phyloP scores from a whole-genome alignment of 805 yeast genomes.

The Suhomyces sp. region DNA sequence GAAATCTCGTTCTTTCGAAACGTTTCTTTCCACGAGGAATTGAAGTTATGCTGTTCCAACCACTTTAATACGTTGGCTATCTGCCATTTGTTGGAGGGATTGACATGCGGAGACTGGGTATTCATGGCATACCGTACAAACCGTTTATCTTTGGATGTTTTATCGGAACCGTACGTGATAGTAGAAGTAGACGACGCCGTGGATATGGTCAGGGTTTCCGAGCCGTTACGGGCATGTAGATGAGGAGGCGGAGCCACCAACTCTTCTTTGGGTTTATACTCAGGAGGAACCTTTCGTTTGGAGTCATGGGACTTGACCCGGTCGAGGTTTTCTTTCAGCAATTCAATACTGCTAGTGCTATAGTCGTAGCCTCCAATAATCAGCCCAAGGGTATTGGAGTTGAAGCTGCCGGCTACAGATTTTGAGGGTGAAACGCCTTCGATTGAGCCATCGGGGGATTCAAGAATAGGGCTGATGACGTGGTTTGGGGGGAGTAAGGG shows the following conservation, averaged over 20 bases:
- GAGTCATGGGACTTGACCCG: constrained; percentile 1
- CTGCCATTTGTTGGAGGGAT: constrained; percentile 62
- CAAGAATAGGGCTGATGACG: constrained; percentile 16
- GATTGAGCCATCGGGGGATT: constrained; percentile 9
- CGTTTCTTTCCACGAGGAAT: constrained; percentile 67
- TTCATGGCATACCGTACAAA: constrained; percentile 44
- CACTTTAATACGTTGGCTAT: constrained; percentile 62
- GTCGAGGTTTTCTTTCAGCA: constrained; percentile 3
- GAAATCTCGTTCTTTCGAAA: constrained; percentile 56
- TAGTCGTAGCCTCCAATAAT: constrained; percentile 29
- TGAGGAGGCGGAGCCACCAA: not conserved
- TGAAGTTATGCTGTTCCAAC: constrained; percentile 68
- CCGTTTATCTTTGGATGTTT: constrained; percentile 35
- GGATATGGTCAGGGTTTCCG: constrained; percentile 35
- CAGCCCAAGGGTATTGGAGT: constrained; percentile 26
- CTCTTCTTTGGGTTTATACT: not conserved
- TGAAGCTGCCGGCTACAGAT: constrained; percentile 15
- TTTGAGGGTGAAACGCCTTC: constrained; percentile 15
- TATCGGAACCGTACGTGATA: constrained; percentile 22
- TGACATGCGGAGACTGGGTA: constrained; percentile 21
- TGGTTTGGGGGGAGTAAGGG: constrained; percentile 2
- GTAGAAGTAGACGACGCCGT: constrained; percentile 30
- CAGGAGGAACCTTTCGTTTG: not conserved
- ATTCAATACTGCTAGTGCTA: constrained; percentile 21
- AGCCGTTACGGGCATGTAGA: constrained; percentile 30